Evolutionary conservation across 208 protist genomes (phyloP).

Genomic region (Leishmania aethiopica): DNA sequence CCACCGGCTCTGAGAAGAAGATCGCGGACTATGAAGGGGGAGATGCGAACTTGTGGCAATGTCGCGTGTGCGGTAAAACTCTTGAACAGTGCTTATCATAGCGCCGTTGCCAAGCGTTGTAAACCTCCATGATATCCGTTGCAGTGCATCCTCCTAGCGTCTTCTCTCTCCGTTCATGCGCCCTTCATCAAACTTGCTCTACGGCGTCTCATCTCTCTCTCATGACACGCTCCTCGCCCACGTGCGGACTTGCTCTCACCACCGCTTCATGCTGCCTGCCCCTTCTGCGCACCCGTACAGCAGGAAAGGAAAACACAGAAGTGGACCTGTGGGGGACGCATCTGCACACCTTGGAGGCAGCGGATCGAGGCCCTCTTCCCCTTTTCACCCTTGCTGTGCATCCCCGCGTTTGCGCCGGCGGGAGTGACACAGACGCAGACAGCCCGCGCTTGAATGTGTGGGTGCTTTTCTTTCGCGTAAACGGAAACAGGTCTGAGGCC

Average conservation of each 20-base stretch:
- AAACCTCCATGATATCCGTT: neutral
- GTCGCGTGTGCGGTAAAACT: neutral
- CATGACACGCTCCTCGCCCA: neutral
- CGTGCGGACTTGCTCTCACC: neutral
- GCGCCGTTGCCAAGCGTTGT: neutral
- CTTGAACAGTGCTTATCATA: neutral
- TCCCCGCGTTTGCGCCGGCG: neutral
- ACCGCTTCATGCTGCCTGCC: neutral
- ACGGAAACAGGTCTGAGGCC: neutral
- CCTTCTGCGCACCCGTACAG: neutral
- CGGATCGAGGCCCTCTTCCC: neutral
- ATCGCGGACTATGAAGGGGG: neutral
- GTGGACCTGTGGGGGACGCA: neutral
- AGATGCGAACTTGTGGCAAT: neutral
- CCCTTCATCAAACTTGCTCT: neutral
- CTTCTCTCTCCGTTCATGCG: neutral
- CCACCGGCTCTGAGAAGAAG: neutral
- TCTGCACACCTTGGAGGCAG: neutral
- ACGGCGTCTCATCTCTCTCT: neutral
- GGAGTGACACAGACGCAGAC: neutral
- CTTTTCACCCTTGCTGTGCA: neutral
- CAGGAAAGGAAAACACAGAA: neutral
- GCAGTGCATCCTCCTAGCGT: neutral
- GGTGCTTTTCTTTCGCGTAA: neutral
- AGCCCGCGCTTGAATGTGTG: neutral